These are phyloP conservation scores for Eutrema heterophyllum DNA, from an alignment of 345 rosid genomes.

Conservation along the genomic window DNA sequence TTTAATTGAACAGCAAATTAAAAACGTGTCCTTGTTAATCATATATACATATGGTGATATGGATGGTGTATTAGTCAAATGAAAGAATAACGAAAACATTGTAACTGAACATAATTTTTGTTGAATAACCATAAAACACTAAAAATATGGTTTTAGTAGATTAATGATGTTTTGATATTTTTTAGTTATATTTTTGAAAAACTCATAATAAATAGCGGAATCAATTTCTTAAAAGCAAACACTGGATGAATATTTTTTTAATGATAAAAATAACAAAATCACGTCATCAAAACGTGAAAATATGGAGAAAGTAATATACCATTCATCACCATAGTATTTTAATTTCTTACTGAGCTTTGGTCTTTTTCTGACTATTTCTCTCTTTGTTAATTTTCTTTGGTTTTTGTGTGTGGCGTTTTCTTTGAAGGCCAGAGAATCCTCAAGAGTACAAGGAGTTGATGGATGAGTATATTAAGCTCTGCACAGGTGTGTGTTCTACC, in stretches of 20 bases:
- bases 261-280: background rate
- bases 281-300: background rate
- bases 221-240: background rate
- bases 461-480: slow-evolving; percentile 61
- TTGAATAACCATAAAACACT: background rate
- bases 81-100: background rate
- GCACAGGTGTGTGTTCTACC: slow-evolving; percentile 48
- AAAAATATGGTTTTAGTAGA: background rate
- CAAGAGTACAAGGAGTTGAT: slow-evolving; percentile 41
- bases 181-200: background rate
- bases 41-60: no score
- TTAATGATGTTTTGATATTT: background rate
- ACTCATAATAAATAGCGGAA: background rate
- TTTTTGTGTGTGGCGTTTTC: background rate
- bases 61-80: background rate
- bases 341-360: background rate
- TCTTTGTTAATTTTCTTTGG: background rate
- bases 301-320: no score
- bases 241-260: background rate
- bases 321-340: background rate
- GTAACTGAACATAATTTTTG: background rate
- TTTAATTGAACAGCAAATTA: no score
- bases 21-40: background rate
- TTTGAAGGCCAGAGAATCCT: slow-evolving; percentile 60
- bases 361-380: background rate